Base-by-base conservation (phyloP, 148 eudicot species). In the Chenopodium berlandieri region DNA sequence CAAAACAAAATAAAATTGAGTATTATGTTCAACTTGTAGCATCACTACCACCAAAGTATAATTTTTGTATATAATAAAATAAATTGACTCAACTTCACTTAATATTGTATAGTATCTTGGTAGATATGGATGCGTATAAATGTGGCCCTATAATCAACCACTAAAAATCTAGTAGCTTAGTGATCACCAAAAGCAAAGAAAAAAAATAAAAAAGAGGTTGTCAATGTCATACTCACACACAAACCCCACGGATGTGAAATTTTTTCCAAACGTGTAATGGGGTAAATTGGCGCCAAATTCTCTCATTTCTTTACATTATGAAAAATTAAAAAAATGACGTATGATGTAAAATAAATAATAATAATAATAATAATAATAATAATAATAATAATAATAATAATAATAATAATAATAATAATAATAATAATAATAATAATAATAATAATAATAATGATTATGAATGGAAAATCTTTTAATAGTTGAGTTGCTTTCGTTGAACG, bases 401-500 rank as follows among this genome's bases (percentile, higher is more conserved):
- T n/a, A n/a, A n/a, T n/a, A n/a, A n/a, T n/a, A n/a, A n/a, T n/a
- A n/a, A n/a, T n/a, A n/a, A n/a, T n/a, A n/a, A n/a, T n/a, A n/a
- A n/a, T n/a, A n/a, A n/a, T n/a, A n/a, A n/a, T n/a, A n/a, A n/a
- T n/a, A n/a, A 82, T 64, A 67, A 78, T 78, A 73, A 78, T 78
- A 67, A 40, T 56, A 68, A 27, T 27, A 25, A 46, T 34, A 1
- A 11, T 4, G 7, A 37, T 14, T 7, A 27, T 37, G 12, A 3
- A 60, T 40, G 1, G 31, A 76, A 22, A 62, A 16, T 60, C 19
- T 46, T 11, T 20, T n/a, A 32, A 8, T 20, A 7, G 47, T 11
- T 1, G 19, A 27, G 82, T 83, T 79, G 82, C 82, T 79, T 52
- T 83, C 82, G 56, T 73, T 50, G 71, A 83, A 69, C 78, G 82